Evolutionary conservation across 768 basidiomycete species (phyloP).

Genomic region (Suillus sp.): DNA sequence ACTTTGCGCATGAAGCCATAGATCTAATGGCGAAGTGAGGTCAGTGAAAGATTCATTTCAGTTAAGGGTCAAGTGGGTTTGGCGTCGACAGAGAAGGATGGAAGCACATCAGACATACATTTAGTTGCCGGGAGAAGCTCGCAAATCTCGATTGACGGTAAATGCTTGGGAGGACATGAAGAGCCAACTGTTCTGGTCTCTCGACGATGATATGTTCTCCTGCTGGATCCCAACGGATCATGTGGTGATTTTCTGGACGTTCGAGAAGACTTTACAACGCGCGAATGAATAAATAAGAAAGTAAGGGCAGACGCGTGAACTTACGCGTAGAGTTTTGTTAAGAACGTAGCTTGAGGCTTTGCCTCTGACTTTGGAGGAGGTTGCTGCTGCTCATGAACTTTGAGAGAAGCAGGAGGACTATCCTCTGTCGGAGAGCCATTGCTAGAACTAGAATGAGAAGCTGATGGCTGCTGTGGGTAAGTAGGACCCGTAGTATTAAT

Average conservation of each 20-base stretch:
- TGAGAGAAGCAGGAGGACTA: constrained; percentile 42
- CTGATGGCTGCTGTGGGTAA: constrained; percentile 36
- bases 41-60: constrained; percentile 16
- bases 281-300: constrained; percentile 19
- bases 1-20: constrained; percentile 99
- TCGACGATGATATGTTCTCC: constrained; percentile 97
- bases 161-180: constrained; percentile 90
- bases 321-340: constrained; percentile 95
- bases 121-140: constrained; percentile 96
- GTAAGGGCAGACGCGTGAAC: constrained; percentile 34
- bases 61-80: constrained; percentile 27
- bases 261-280: constrained; percentile 69
- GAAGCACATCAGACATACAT: constrained; percentile 57
- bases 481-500: constrained; percentile 37
- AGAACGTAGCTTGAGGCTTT: constrained; percentile 92
- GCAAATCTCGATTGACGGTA: constrained; percentile 97
- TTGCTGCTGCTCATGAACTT: constrained; percentile 42
- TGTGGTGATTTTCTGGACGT: constrained; percentile 90
- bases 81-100: constrained; percentile 29
- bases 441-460: constrained; percentile 40
- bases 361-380: constrained; percentile 67
- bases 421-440: constrained; percentile 50
- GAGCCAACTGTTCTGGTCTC: constrained; percentile 88
- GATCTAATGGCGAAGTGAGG: constrained; percentile 56
- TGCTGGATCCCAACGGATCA: constrained; percentile 95